A percentile compares a stretch with the other conserved stretches of the same genome.
These are phyloP conservation scores for Cystobasidium onofrii DNA, from an alignment of 768 basidiomycete species.

Conservation along the genomic window DNA sequence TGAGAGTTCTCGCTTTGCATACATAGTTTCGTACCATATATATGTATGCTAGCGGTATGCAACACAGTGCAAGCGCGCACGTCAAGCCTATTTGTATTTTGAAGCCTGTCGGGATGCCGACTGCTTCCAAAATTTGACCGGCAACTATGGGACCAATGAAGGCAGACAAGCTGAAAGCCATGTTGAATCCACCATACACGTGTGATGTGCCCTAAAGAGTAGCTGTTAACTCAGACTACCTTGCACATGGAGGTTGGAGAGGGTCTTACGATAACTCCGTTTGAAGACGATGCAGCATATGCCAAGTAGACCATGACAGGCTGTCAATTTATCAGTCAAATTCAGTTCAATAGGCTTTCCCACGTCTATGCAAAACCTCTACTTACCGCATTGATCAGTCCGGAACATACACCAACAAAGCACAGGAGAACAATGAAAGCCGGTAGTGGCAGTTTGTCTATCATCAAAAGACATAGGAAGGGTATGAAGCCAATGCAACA, in stretches of 20 bases:
- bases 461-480: constrained; percentile 19
- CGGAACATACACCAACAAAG: constrained; percentile 19
- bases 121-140: constrained; percentile 11
- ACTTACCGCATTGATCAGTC: constrained; percentile 19
- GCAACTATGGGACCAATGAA: constrained; percentile 30
- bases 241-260: background rate
- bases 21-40: constrained; percentile 8
- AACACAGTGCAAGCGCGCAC: background rate
- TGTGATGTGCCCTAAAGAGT: background rate
- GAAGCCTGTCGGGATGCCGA: constrained; percentile 20
- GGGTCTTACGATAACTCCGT: constrained; percentile 3
- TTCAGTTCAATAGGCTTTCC: no score
- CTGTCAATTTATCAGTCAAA: background rate
- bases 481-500: constrained; percentile 13
- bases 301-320: constrained; percentile 30
- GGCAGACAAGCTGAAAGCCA: constrained; percentile 11
- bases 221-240: background rate
- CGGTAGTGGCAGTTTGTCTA: constrained; percentile 13
- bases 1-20: background rate
- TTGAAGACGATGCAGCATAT: background rate
- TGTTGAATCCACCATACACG: constrained; percentile 25
- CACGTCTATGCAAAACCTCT: background rate
- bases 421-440: constrained; percentile 11
- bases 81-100: constrained; percentile 21
- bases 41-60: constrained; percentile 13